phyloP scores from a whole-genome alignment of 257 asterid species.

The Vinca minor region DNA sequence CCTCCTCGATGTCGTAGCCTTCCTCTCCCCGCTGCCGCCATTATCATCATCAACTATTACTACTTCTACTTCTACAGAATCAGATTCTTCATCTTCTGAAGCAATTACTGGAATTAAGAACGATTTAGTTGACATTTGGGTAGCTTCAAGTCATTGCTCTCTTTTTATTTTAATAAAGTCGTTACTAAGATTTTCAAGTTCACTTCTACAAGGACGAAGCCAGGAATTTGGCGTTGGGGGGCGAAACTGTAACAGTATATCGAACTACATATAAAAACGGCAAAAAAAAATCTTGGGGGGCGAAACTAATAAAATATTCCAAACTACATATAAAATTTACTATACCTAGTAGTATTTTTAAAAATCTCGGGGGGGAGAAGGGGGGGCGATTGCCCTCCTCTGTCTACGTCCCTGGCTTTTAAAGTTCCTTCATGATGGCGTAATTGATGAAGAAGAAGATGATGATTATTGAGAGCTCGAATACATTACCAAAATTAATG shows the following conservation, averaged over 20 bases:
- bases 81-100: constrained; percentile 25
- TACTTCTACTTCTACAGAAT: constrained; percentile 1
- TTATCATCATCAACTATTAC: constrained; percentile 4
- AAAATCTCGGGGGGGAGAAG: no score
- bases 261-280: no score
- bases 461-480: constrained; percentile 25
- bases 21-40: constrained; percentile 46
- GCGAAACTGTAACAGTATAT: no score
- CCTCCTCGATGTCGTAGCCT: constrained; percentile 60
- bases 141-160: constrained; percentile 47
- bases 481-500: no score
- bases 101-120: constrained; percentile 49
- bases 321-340: no score
- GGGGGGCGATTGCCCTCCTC: no score
- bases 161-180: constrained; percentile 42
- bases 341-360: no score
- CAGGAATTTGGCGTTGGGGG: no score
- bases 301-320: no score
- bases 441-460: constrained; percentile 23
- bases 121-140: constrained; percentile 69
- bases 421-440: constrained; percentile 23
- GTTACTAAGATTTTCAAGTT: constrained; percentile 34
- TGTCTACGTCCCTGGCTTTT: no score
- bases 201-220: no score
- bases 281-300: no score